These are phyloP conservation scores for Dalbergia cochinchinensis DNA, from an alignment of 306 rosid genomes.

Conservation along the genomic window DNA sequence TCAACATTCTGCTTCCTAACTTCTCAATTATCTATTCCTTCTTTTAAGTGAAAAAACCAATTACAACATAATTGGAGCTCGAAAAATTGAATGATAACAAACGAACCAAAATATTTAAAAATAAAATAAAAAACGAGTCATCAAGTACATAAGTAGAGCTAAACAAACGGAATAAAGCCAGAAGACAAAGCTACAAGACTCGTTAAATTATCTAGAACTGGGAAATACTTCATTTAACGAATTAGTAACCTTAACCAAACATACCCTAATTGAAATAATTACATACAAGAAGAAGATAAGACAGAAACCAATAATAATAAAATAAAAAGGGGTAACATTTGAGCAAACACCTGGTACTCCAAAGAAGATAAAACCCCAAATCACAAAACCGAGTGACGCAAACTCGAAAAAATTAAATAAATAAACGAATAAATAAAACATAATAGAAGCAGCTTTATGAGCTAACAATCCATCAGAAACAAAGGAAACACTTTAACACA, in stretches of 20 bases:
- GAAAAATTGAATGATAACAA: constrained; percentile 5
- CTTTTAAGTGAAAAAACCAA: constrained; percentile 19
- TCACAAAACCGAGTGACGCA: not conserved
- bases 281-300: not conserved
- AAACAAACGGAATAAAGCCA: not conserved
- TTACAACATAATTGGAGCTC: not conserved
- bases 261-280: not conserved
- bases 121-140: not conserved
- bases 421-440: constrained; percentile 18
- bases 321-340: not conserved
- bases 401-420: not conserved
- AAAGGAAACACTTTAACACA: constrained; percentile 30
- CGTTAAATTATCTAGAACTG: not conserved
- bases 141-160: not conserved
- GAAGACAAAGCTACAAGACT: not conserved
- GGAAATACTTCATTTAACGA: constrained; percentile 27
- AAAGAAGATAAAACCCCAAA: constrained; percentile 7
- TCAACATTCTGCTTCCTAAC: constrained; percentile 25
- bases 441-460: constrained; percentile 40
- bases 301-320: not conserved
- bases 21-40: constrained; percentile 12
- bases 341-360: constrained; percentile 15
- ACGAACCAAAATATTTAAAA: not conserved
- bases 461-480: not conserved
- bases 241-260: not conserved